Evolutionary conservation across 2,329 filamentous ascomycete genomes (phyloP).

Genomic region (Trichophyton simii): DNA sequence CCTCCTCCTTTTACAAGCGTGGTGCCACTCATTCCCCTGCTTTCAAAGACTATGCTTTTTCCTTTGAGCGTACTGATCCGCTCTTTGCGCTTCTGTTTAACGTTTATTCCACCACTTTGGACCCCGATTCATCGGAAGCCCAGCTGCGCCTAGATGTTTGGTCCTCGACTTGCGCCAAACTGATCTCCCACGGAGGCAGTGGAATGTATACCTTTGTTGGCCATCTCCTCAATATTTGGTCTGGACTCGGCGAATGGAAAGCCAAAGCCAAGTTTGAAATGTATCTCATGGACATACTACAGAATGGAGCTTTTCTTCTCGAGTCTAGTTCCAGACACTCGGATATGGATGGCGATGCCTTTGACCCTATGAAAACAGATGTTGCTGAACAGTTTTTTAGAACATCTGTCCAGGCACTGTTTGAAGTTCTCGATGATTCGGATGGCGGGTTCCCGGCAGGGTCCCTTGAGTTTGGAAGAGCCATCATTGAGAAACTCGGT

Average conservation of each 20-base stretch:
- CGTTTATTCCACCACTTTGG: constrained; percentile 75
- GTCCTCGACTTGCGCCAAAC: constrained; percentile 72
- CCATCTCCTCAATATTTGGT: constrained; percentile 77
- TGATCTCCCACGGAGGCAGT: constrained; percentile 65
- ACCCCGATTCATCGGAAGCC: constrained; percentile 70
- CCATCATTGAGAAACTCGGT: constrained; percentile 62
- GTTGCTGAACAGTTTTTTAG: constrained; percentile 83
- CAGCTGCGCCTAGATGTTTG: constrained; percentile 68
- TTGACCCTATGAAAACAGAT: constrained; percentile 59
- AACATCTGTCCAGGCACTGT: constrained; percentile 64
- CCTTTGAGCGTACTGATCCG: constrained; percentile 79
- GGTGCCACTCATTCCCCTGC: constrained; percentile 39
- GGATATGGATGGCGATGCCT: constrained; percentile 57
- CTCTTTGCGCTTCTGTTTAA: constrained; percentile 76
- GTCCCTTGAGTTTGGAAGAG: constrained; percentile 70
- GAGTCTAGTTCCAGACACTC: constrained; percentile 66
- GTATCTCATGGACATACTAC: constrained; percentile 87
- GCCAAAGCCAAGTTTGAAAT: constrained; percentile 81
- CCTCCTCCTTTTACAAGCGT: constrained; percentile 36
- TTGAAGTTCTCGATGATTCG: constrained; percentile 74
- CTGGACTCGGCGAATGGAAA: constrained; percentile 76
- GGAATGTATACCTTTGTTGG: constrained; percentile 70
- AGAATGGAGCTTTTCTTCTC: constrained; percentile 81
- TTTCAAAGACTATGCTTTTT: constrained; percentile 70
- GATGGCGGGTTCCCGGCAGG: constrained; percentile 80